Base-by-base conservation (phyloP, 2,329 filamentous ascomycete genomes). In the Basipetospora chlamydospora region DNA sequence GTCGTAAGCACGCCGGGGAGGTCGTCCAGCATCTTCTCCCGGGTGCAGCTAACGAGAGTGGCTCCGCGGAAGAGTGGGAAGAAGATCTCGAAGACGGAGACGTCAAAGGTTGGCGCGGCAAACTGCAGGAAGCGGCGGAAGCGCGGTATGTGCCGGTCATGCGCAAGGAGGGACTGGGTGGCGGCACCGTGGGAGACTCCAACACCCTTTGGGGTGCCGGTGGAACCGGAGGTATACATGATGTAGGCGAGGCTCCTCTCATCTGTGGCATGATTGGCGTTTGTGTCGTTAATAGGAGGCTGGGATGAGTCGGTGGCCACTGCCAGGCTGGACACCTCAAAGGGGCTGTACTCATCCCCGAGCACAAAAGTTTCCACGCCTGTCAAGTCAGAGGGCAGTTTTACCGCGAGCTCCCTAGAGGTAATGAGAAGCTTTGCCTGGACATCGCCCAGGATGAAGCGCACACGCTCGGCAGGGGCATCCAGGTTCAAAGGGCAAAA, bases 61-160 rank as follows among this genome's bases (percentile, higher is more conserved):
- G 62, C 63, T 3, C 80, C 80, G 39, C 84, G 67, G 42, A 77
- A 79, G 12, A 87, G 61, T 0, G 87, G 81, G 44, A 94, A 94
- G 64, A 94, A 94, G 6, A 92, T 87, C 52, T 95, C 87, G 52
- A 95, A 95, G 5, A 94, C 79, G 0, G 84, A 93, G 6, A 95
- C 87, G 54, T 95, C 87, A 51, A 95, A 95, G 0, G 86, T 94
- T 1, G 87, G 84, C 3, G 85, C 80, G 4, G 87, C 87, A 53
- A 94, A 94, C 52, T 95, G 87, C 1, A 95, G 67, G 52, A 95
- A 94, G 31, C 85, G 72, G 12, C 64, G 63, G 50, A 94, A 94
- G 0, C 37, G 26, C 2, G 87, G 87, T 28, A 95, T 77, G 46
- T 87, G 75, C 32, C 61, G 66, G 48, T 92, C 68, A 50, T 95